Evolutionary conservation across 495 filamentous ascomycete genomes (phyloP), one percentile per base, ranked within the genome.

Genomic region (Immersiella caudata): DNA sequence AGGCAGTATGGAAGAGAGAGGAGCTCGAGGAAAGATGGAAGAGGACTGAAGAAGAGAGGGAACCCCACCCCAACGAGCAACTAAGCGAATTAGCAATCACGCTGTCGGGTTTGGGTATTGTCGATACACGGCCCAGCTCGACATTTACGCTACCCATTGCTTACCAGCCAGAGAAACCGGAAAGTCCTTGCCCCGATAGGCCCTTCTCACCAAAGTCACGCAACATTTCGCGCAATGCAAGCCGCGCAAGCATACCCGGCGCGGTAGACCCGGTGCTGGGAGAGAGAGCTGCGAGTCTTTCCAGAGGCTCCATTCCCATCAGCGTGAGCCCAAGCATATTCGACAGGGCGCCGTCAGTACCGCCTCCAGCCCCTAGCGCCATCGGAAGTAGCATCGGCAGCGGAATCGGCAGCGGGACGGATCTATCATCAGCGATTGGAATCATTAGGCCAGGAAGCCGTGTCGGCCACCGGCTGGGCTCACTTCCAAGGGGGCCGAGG

Each of bases 171-270:
- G 59, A 56, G 22, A 26, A 40, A 8, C 62, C 63, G 5, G 12
- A 52, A 35, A 70, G 64, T 36, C 58, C 64, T 55, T 52, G 24
- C 35, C 40, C 67, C 0, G 65, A 75, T 26, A 60, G 73, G 49
- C 73, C 73, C 3, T 29, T 58, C 52, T 75, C 71, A 5, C 67
- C 71, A 35, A 75, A 75, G 35, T 73, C 73, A 11, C 62, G 64
- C 0, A 71, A 75, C 33, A 62, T 50, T 40, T 73, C 70, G 0
- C 70, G 72, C 29, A 71, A 67, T 26, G 24, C 58, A 2, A 73
- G 68, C 14, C 66, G 66, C 16, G 49, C 60, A 8, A 65, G 57
- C 0, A 6, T 63, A 14, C 58, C 60, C 7, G 66, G 69, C 0
- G 57, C 56, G 0, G 25, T 60, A 1, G 73, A 68, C 20, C 57